phyloP scores from a whole-genome alignment of 345 rosid species.

The Abelmoschus esculentus region DNA sequence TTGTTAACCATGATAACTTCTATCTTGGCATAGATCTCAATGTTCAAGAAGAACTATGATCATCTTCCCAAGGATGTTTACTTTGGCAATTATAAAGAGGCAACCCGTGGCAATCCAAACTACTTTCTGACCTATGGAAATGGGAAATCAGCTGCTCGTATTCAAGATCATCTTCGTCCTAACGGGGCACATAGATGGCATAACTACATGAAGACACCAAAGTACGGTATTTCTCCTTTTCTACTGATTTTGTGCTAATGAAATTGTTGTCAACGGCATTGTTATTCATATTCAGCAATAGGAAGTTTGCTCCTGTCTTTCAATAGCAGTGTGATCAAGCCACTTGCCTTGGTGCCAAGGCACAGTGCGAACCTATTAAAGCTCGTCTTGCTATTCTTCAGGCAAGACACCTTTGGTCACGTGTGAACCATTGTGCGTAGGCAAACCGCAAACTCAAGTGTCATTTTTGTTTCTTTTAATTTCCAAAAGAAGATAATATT shows the following conservation, averaged over 20 bases:
- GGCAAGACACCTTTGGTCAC: too few species aligned
- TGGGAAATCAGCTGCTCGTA: conserved; percentile 93
- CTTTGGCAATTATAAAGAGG: conserved; percentile 78
- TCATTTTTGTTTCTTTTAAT: too few species aligned
- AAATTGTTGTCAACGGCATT: neutral
- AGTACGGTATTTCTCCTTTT: conserved; percentile 31
- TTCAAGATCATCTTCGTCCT: conserved; percentile 88
- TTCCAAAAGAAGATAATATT: too few species aligned
- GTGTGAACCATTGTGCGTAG: too few species aligned
- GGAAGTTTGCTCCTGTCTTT: neutral
- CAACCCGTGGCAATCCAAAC: conserved; percentile 86
- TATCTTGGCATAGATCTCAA: conserved; percentile 52
- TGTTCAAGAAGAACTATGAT: conserved; percentile 92
- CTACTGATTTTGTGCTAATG: neutral
- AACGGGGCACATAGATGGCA: conserved; percentile 99
- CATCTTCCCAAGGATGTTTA: conserved; percentile 84
- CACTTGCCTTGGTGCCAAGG: too few species aligned
- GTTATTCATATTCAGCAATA: neutral
- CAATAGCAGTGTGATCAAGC: neutral
- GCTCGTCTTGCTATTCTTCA: too few species aligned
- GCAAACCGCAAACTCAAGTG: too few species aligned
- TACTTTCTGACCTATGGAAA: conserved; percentile 92
- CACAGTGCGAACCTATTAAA: too few species aligned
- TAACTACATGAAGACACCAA: conserved; percentile 72
- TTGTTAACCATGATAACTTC: neutral